A percentile compares a stretch with the other conserved stretches of the same genome.
Conservation (phyloP, 768 basidiomycete genomes). For the Tulasnella sp. region DNA sequence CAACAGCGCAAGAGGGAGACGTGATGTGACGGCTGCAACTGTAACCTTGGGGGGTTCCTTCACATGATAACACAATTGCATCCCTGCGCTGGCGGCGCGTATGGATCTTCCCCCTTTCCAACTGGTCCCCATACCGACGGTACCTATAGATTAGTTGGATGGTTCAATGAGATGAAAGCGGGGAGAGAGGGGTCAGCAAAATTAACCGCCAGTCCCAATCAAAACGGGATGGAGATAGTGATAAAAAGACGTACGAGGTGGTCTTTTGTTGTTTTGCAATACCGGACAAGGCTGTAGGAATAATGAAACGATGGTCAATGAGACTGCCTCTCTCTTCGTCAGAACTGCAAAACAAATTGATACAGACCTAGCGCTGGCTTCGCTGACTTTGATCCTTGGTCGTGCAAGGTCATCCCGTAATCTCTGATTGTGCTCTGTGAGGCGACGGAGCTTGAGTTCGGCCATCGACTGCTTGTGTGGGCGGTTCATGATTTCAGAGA, state of each 20-base stretch:
- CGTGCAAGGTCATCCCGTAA: conserved; percentile 80
- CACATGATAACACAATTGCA: conserved; percentile 61
- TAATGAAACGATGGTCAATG: background rate
- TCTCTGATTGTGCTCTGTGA: conserved; percentile 90
- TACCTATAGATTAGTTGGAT: conserved; percentile 41
- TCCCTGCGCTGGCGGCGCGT: conserved; percentile 56
- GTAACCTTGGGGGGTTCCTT: background rate
- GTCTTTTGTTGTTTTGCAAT: conserved; percentile 89
- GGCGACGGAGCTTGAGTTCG: conserved; percentile 87
- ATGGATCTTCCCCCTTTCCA: conserved; percentile 87
- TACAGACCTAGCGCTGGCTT: conserved; percentile 76
- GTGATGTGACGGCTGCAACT: background rate
- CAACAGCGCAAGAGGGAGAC: background rate
- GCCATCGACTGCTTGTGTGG: conserved; percentile 80
- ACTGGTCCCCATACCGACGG: conserved; percentile 96
- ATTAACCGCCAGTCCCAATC: conserved; percentile 6
- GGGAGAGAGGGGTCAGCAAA: conserved; percentile 20
- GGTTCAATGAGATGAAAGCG: conserved; percentile 1
- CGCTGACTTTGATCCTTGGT: conserved; percentile 83
- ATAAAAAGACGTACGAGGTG: conserved; percentile 51
- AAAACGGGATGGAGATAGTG: conserved; percentile 6
- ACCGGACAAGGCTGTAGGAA: conserved; percentile 67
- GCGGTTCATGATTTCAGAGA: conserved; percentile 24
- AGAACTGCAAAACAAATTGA: background rate
- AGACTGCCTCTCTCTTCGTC: background rate